phyloP scores from a whole-genome alignment of 208 protist genomes.

The Porcisia hertigi region DNA sequence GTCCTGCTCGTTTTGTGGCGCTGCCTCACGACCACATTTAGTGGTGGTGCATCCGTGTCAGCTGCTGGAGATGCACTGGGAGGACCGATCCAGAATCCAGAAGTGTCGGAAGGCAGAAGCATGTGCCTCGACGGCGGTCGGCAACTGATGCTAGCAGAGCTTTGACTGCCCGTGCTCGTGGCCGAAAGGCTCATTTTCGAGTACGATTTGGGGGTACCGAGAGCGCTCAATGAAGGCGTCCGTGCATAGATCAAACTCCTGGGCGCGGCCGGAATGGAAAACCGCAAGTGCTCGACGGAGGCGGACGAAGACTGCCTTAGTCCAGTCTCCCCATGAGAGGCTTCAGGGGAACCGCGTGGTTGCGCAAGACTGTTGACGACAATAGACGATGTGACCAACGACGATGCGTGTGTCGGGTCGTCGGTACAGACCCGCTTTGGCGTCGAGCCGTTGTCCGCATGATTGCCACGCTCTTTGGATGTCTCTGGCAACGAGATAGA shows the following conservation, averaged over 20 bases:
- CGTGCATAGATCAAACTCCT: neutral
- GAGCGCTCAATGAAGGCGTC: slow-evolving; percentile 14
- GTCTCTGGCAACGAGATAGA: neutral
- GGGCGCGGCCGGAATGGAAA: slow-evolving; percentile 13
- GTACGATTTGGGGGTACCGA: slow-evolving; percentile 14
- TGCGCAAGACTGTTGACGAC: neutral
- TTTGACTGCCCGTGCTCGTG: neutral
- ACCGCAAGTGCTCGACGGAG: slow-evolving; percentile 1
- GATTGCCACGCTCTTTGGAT: neutral
- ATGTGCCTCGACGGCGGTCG: slow-evolving; percentile 4
- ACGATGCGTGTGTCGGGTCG: neutral
- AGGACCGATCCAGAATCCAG: slow-evolving; percentile 15
- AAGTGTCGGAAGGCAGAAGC: neutral
- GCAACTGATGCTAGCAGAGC: slow-evolving; percentile 4
- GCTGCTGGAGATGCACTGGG: slow-evolving; percentile 11
- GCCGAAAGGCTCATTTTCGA: neutral
- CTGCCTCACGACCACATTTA: slow-evolving; percentile 34
- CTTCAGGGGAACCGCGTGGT: neutral
- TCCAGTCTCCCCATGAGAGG: neutral
- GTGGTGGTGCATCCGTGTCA: slow-evolving; percentile 7
- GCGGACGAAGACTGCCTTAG: slow-evolving; percentile 9
- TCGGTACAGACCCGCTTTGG: slow-evolving; percentile 1
- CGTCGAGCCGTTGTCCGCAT: neutral
- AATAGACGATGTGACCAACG: neutral
- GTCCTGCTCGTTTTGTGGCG: slow-evolving; percentile 16